Conservation (phyloP, 2,329 filamentous ascomycete species). For the Sclerotinia borealis region DNA sequence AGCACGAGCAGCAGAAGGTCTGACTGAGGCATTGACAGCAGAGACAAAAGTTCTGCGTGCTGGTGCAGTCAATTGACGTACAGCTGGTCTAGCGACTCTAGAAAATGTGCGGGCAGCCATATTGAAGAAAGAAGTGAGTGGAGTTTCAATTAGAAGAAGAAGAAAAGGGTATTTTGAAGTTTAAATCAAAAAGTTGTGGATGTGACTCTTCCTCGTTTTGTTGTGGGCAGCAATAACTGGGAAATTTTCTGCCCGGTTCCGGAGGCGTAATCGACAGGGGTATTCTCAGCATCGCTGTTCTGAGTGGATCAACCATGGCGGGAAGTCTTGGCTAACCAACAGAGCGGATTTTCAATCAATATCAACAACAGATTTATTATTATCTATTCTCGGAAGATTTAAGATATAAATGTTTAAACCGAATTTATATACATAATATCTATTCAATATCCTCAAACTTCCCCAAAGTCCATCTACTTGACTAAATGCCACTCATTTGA, state of each 20-base stretch:
- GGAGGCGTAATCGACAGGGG: conserved; percentile 4
- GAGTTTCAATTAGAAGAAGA: conserved; percentile 14
- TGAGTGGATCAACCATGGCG: background rate
- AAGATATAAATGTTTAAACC: background rate
- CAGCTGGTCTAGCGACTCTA: conserved; percentile 59
- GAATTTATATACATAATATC: background rate
- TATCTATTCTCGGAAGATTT: background rate
- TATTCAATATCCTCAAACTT: background rate
- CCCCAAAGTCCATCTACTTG: background rate
- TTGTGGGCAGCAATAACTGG: background rate
- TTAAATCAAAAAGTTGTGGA: conserved; percentile 10
- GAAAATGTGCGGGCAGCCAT: conserved; percentile 76
- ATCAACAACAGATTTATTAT: too few relatives aligned
- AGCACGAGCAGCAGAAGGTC: conserved; percentile 46
- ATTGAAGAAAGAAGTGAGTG: conserved; percentile 34
- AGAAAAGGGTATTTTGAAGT: conserved; percentile 8
- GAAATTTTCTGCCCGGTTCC: conserved; percentile 9
- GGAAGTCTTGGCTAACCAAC: background rate
- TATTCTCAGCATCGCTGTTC: conserved; percentile 5
- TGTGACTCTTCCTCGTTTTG: conserved; percentile 9
- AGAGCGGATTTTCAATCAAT: background rate
- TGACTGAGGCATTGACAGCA: conserved; percentile 50
- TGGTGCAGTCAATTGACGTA: conserved; percentile 57
- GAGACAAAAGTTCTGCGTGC: conserved; percentile 57
- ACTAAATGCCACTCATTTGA: too few relatives aligned